phyloP scores from a whole-genome alignment of 768 basidiomycete genomes.

The Tulasnella sp. region DNA sequence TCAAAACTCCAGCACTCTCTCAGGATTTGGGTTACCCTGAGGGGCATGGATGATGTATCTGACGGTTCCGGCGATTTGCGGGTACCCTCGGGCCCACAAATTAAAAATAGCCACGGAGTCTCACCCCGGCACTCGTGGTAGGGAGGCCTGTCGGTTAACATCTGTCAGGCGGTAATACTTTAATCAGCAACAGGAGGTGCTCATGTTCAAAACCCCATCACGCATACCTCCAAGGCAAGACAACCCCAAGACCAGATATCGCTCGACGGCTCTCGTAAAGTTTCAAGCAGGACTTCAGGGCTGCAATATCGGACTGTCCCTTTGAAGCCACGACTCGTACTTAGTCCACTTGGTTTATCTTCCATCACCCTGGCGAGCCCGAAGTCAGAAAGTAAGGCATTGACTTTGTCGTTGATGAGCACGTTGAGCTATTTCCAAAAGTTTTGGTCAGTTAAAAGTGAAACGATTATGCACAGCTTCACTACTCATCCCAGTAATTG shows the following conservation, averaged over 20 bases:
- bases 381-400: neutral
- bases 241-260: constrained; percentile 3
- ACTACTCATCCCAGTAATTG: no score
- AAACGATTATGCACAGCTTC: no score
- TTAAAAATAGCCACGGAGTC: neutral
- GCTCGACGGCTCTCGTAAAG: neutral
- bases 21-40: neutral
- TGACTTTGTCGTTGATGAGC: neutral
- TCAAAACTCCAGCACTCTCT: neutral
- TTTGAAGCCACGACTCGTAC: neutral
- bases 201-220: neutral
- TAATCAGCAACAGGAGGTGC: neutral
- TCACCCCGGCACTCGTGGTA: neutral
- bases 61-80: neutral
- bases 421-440: neutral
- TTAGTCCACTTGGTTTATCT: neutral
- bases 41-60: neutral
- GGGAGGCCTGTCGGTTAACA: neutral
- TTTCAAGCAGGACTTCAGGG: neutral
- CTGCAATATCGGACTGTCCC: neutral
- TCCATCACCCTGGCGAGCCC: neutral
- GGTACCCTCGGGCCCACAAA: neutral
- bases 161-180: neutral
- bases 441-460: no score
- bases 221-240: neutral